These are phyloP conservation scores for Crucibulum laeve DNA, from an alignment of 768 basidiomycete genomes.

Conservation along the genomic window DNA sequence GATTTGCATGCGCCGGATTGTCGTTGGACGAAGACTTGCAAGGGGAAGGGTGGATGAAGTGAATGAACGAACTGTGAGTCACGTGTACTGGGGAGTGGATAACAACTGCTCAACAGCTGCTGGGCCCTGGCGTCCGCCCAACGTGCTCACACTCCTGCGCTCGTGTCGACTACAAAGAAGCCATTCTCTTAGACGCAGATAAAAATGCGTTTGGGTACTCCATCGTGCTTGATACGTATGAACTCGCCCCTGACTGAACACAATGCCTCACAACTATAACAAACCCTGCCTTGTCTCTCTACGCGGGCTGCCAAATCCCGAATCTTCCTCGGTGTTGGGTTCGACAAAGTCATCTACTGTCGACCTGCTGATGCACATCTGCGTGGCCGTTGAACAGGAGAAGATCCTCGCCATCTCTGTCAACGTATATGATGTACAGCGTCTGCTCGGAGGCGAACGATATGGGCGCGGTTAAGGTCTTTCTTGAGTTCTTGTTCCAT, in stretches of 20 bases:
- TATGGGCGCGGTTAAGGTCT: constrained; percentile 72
- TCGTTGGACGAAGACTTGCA: too few species aligned
- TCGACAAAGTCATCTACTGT: too few species aligned
- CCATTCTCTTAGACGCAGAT: constrained; percentile 94
- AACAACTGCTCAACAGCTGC: too few species aligned
- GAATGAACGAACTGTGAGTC: too few species aligned
- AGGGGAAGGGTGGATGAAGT: too few species aligned
- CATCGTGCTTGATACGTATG: constrained; percentile 36
- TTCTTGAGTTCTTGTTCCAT: constrained; percentile 54
- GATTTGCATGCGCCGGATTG: too few species aligned
- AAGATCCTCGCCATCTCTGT: constrained; percentile 89
- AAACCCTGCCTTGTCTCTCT: constrained; percentile 73
- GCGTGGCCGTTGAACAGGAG: constrained; percentile 72
- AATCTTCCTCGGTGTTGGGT: constrained; percentile 90
- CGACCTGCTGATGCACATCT: constrained; percentile 93
- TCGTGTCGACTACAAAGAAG: constrained; percentile 88
- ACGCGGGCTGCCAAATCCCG: constrained; percentile 56
- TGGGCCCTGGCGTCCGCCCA: too few species aligned
- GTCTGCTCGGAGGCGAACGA: constrained; percentile 97
- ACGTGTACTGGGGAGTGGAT: too few species aligned
- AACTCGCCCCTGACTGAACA: constrained; percentile 29
- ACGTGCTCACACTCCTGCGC: constrained; percentile 93
- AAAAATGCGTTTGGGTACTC: constrained; percentile 94
- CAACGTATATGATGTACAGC: constrained; percentile 98
- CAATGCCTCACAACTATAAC: constrained; percentile 65